Conservation (phyloP, 2,329 filamentous ascomycete genomes). For the Mycocentrospora acerina region DNA sequence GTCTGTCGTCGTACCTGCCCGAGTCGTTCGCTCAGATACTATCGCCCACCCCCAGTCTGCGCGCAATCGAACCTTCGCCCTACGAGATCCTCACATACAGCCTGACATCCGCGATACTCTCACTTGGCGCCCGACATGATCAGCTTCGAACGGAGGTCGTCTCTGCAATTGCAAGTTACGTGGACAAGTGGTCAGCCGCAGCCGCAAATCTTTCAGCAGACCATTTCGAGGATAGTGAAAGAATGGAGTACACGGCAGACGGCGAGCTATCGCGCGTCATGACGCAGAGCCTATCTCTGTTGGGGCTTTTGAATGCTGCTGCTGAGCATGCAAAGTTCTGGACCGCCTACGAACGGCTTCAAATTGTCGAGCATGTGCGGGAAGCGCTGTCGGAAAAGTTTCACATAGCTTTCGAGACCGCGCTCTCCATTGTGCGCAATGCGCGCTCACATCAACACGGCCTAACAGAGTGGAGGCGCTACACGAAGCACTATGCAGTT, state of each 20-base stretch:
- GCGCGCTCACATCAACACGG: constrained; percentile 64
- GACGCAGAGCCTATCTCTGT: constrained; percentile 78
- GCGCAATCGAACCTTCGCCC: constrained; percentile 80
- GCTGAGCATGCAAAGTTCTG: constrained; percentile 80
- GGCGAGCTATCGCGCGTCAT: constrained; percentile 64
- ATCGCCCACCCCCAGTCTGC: constrained; percentile 76
- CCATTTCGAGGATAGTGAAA: constrained; percentile 58
- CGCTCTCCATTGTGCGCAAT: constrained; percentile 87
- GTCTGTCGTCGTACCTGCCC: constrained; percentile 80
- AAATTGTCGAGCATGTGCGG: constrained; percentile 70
- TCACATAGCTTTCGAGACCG: constrained; percentile 81
- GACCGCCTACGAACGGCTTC: constrained; percentile 71
- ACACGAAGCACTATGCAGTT: constrained; percentile 78
- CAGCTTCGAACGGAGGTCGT: constrained; percentile 67
- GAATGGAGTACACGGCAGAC: constrained; percentile 50
- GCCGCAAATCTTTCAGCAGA: constrained; percentile 58
- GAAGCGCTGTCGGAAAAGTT: constrained; percentile 80
- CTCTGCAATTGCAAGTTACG: constrained; percentile 68
- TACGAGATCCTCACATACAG: constrained; percentile 81
- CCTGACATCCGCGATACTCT: constrained; percentile 78
- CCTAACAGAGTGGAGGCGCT: constrained; percentile 84
- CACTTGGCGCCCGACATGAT: constrained; percentile 72
- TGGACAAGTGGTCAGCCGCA: constrained; percentile 68
- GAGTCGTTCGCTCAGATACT: constrained; percentile 81
- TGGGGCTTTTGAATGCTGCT: constrained; percentile 85